phyloP scores from a whole-genome alignment of 441 rosid genomes.

The Gossypium davidsonii region DNA sequence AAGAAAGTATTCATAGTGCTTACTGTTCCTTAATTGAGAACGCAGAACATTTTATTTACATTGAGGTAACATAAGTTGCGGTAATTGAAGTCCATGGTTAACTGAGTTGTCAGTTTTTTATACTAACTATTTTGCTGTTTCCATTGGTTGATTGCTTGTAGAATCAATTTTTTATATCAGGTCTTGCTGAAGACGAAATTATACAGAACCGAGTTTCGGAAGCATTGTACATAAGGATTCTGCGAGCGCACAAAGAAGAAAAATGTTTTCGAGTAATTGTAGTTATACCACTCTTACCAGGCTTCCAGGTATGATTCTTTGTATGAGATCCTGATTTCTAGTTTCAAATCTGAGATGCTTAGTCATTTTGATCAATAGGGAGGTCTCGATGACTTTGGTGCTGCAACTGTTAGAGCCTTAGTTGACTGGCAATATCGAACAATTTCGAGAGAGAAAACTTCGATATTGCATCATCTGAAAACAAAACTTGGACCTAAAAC shows the following conservation, averaged over 20 bases:
- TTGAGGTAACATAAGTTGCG: conserved; percentile 44
- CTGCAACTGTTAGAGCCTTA: conserved; percentile 73
- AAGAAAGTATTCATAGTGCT: conserved; percentile 70
- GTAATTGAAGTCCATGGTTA: not conserved
- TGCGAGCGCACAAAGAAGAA: conserved; percentile 49
- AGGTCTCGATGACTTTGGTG: conserved; percentile 67
- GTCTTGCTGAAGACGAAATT: conserved; percentile 56
- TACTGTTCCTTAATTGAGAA: conserved; percentile 53
- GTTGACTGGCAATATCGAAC: conserved; percentile 77
- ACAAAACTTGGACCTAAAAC: conserved; percentile 45
- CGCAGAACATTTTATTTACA: conserved; percentile 63
- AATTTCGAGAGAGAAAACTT: conserved; percentile 49
- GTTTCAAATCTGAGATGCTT: not conserved
- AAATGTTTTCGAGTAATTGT: conserved; percentile 52
- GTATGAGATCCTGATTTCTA: not conserved
- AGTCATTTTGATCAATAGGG: conserved; percentile 38
- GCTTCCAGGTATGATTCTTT: conserved; percentile 50
- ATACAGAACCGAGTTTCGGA: conserved; percentile 59
- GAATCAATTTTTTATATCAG: conserved; percentile 77
- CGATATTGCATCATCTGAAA: conserved; percentile 50
- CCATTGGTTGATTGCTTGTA: conserved; percentile 22
- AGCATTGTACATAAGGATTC: conserved; percentile 49
- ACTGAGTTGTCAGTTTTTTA: not conserved
- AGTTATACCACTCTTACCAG: conserved; percentile 67
- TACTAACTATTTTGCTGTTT: not conserved